Evolutionary conservation across 2,329 filamentous ascomycete species (phyloP).

Genomic region (Ophiocordyceps unilateralis): DNA sequence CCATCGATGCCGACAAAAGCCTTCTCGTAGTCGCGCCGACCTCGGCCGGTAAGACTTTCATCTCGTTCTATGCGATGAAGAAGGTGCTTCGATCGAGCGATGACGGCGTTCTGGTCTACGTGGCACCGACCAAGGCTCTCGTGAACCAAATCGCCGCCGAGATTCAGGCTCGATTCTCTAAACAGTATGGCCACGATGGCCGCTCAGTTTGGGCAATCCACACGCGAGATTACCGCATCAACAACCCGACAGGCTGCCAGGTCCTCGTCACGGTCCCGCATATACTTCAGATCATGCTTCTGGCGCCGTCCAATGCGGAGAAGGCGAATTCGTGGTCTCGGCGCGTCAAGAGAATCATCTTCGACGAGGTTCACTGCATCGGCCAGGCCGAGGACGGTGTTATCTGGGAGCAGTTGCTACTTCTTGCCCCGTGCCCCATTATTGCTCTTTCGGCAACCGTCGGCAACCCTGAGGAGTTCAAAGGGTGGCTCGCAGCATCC

Average conservation of each 20-base stretch:
- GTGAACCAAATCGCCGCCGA: constrained; percentile 75
- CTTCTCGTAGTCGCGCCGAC: constrained; percentile 64
- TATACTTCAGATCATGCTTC: constrained; percentile 63
- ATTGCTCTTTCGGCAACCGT: constrained; percentile 68
- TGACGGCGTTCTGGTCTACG: constrained; percentile 57
- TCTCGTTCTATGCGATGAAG: constrained; percentile 72
- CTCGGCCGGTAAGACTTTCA: constrained; percentile 68
- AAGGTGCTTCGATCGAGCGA: constrained; percentile 51
- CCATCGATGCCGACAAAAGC: constrained; percentile 52
- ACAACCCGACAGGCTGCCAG: constrained; percentile 56
- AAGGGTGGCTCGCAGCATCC: constrained; percentile 46
- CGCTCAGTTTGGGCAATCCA: constrained; percentile 67
- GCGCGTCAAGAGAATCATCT: constrained; percentile 58
- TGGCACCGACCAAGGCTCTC: constrained; percentile 66
- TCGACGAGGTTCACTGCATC: constrained; percentile 70
- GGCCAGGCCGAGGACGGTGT: constrained; percentile 60
- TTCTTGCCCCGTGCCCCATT: constrained; percentile 59
- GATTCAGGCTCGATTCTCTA: constrained; percentile 57
- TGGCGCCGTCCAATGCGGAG: constrained; percentile 46
- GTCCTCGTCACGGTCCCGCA: constrained; percentile 63
- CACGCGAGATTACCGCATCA: constrained; percentile 58
- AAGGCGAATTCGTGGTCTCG: constrained; percentile 39
- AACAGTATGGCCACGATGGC: constrained; percentile 40
- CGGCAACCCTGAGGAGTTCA: constrained; percentile 56
- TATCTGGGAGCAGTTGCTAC: constrained; percentile 61